Conservation (phyloP, 2,329 filamentous ascomycete genomes). For the Fusarium nanum region DNA sequence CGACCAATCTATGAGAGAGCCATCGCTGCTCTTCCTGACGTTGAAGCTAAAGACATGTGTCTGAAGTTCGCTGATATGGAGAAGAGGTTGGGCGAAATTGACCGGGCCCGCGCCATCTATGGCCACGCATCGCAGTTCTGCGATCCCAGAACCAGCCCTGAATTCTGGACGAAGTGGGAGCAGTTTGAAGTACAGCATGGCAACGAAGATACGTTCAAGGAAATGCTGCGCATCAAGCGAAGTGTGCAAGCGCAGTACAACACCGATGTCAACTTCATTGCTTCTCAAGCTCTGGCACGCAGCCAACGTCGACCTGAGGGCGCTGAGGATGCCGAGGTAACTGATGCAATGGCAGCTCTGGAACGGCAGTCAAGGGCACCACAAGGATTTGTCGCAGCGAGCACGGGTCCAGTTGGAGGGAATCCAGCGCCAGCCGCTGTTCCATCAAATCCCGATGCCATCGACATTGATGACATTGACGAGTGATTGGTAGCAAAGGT, state of each 20-base stretch:
- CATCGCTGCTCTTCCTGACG: slow-evolving; percentile 91
- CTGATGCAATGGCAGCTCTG: slow-evolving; percentile 89
- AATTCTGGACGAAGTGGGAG: slow-evolving; percentile 98
- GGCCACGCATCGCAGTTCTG: slow-evolving; percentile 97
- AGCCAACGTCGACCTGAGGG: slow-evolving; percentile 72
- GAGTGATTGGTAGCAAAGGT: slow-evolving; percentile 56
- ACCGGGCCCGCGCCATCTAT: slow-evolving; percentile 94
- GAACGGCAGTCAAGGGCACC: slow-evolving; percentile 91
- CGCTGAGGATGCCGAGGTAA: slow-evolving; percentile 61
- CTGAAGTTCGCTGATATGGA: slow-evolving; percentile 99
- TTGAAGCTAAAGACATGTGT: slow-evolving; percentile 96
- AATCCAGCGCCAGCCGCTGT: slow-evolving; percentile 54
- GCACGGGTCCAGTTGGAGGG: slow-evolving; percentile 73
- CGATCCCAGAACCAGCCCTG: slow-evolving; percentile 88
- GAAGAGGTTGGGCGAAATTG: slow-evolving; percentile 89
- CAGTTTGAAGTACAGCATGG: slow-evolving; percentile 96
- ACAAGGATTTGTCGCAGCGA: slow-evolving; percentile 90
- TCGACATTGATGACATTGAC: slow-evolving; percentile 80
- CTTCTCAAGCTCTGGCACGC: slow-evolving; percentile 90
- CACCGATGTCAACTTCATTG: slow-evolving; percentile 98
- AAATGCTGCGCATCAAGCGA: slow-evolving; percentile 97
- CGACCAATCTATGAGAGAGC: slow-evolving; percentile 96
- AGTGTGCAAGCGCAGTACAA: slow-evolving; percentile 98
- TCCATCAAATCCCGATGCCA: slow-evolving; percentile 83
- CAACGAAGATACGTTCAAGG: slow-evolving; percentile 99